These are phyloP conservation scores for Sporothrix euskadiensis DNA, from an alignment of 2,329 filamentous ascomycete genomes.

Conservation along the genomic window DNA sequence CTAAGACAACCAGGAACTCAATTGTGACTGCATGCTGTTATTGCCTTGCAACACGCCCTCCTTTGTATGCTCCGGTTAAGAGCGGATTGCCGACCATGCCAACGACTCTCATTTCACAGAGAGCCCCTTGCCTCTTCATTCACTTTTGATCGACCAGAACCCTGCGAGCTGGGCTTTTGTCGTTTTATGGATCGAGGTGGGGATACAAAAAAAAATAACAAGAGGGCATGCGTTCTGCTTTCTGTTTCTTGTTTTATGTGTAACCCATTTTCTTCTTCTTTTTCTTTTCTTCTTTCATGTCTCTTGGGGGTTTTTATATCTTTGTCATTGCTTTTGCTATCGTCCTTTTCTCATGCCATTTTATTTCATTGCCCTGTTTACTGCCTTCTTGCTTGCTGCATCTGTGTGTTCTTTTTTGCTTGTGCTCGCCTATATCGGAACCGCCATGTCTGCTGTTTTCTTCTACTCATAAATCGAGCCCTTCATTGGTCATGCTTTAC, in stretches of 20 bases:
- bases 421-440: background rate
- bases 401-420: background rate
- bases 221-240: constrained; percentile 21
- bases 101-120: background rate
- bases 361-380: background rate
- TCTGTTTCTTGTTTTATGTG: constrained; percentile 22
- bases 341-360: background rate
- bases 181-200: background rate
- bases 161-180: background rate
- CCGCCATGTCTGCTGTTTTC: background rate
- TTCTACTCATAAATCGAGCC: constrained; percentile 11
- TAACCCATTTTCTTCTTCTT: constrained; percentile 17
- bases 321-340: constrained; percentile 14
- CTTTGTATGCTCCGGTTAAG: background rate
- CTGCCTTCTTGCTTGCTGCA: background rate
- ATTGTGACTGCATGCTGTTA: background rate
- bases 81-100: constrained; percentile 2
- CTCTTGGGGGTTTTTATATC: constrained; percentile 8
- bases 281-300: constrained; percentile 11
- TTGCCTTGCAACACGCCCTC: background rate
- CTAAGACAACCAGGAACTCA: background rate
- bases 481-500: background rate
- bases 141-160: background rate
- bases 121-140: background rate
- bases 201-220: background rate